Base-by-base conservation (phyloP, 1,284 basidiomycete species). In the Rhodofomes roseus region DNA sequence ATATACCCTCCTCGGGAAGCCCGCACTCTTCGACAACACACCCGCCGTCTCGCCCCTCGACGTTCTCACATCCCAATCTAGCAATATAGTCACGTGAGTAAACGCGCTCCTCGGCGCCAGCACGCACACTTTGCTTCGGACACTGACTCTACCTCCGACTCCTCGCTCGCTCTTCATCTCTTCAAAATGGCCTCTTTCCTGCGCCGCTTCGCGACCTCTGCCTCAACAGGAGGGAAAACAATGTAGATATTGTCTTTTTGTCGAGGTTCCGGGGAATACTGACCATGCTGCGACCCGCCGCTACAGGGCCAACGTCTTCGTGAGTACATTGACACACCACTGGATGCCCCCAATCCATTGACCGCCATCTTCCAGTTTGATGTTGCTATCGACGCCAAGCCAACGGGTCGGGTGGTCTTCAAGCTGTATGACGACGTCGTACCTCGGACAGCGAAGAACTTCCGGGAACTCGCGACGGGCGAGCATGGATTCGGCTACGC, bases 371-470 rank as follows among this genome's bases (percentile, higher is more conserved):
- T 44, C 18, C 63, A 90, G 87, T 96, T 97, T 70, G 93, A 97
- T 70, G 79, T 95, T 66, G 78, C 85, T 9, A 90, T 96, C 68
- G 84, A 87, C 72, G 76, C 79, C 18, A 76, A 84, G 56, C 82
- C 86, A 0, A 78, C 84, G 0, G 93, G 93, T 0, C 83, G 92
- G 27, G 89, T 98, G 71, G 77, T 84, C 8, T 89, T 90, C 78
- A 81, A 85, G 68, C 80, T 90, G 22, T 90, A 80, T 70, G 88
- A 90, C 68, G 83, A 86, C 41, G 74, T 78, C 7, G 86, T 87
- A 7, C 89, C 88, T 23, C 85, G 79, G 72, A 97, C 95, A 0
- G 77, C 92, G 0, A 82, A 81, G 63, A 98, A 98, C 81, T 90
- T 90, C 76, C 84, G 82, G 12, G 85, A 89, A 72, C 77, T 90